These are phyloP conservation scores for Kuraishia piskuri DNA, from an alignment of 805 yeast species.

Conservation along the genomic window DNA sequence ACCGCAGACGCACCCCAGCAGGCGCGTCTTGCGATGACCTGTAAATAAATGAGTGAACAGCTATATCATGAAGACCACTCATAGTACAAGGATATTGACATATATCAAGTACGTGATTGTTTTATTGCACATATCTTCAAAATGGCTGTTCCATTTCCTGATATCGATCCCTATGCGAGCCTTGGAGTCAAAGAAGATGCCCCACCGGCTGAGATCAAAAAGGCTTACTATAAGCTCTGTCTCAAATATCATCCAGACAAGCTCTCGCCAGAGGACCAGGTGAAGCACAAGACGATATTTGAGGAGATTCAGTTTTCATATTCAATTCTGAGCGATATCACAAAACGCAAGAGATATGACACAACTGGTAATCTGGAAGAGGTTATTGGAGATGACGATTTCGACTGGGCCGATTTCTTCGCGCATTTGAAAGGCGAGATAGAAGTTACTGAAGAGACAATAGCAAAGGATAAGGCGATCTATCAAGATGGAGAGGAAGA, in stretches of 20 bases:
- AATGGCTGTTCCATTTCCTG: conserved; percentile 36
- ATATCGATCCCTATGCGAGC: conserved; percentile 54
- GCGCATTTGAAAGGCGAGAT: conserved; percentile 28
- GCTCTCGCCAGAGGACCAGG: conserved; percentile 24
- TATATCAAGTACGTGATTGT: too few relatives aligned
- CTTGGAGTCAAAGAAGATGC: conserved; percentile 33
- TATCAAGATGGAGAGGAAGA: conserved; percentile 63
- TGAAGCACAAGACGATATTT: conserved; percentile 32
- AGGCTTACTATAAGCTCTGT: conserved; percentile 57
- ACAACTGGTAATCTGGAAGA: conserved; percentile 57
- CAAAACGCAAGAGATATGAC: conserved; percentile 52
- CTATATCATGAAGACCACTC: background rate
- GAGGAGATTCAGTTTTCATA: conserved; percentile 72
- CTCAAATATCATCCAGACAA: conserved; percentile 69
- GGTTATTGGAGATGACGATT: conserved; percentile 18
- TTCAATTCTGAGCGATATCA: conserved; percentile 52
- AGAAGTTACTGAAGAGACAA: conserved; percentile 52
- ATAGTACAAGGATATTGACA: too few relatives aligned
- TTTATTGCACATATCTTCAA: background rate
- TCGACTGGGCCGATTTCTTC: conserved; percentile 55
- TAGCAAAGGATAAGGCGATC: conserved; percentile 55
- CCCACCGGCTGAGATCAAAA: conserved; percentile 50
- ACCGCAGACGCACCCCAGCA: background rate
- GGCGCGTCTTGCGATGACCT: background rate
- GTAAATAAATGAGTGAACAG: background rate